Base-by-base conservation (phyloP, 2,329 filamentous ascomycete genomes). In the Trichoderma sp. region DNA sequence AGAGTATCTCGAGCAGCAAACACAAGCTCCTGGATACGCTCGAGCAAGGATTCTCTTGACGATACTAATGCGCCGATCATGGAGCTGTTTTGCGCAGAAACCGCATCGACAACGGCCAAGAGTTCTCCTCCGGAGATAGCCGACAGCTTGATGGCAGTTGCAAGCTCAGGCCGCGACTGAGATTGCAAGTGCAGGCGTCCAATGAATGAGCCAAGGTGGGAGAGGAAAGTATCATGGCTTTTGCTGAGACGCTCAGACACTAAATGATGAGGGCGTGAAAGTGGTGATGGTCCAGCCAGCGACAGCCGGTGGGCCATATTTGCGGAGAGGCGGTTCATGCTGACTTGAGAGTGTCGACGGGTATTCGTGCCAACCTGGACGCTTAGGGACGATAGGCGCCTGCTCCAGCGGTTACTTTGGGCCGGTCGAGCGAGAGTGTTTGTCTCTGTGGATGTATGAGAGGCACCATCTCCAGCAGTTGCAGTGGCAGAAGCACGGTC, bases 151-250 rank as follows among this genome's bases (percentile, higher is more conserved):
- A 96, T 94, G 17, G 92, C 93, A 12, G 89, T 81, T 35, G 93
- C 88, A 58, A 98, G 84, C 76, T 97, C 93, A 1, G 91, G 88
- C 9, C 93, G 90, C 8, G 93, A 95, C 70, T 95, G 90, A n/a
- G 94, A 95, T 77, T 97, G 93, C 69, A 97, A 84, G 78, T 97
- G 93, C 67, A 97, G 85, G 42, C 88, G 85, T 17, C 95, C 95
- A 76, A 98, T 94, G 77, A 98, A 97, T 5, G 93, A 96, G 60
- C 92, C 94, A 61, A 99, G 87, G 75, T 94, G 91, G 7, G 94
- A 95, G 64, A 99, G 82, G 75, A 98, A 97, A 8, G 87, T 88
- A 80, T 98, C 94, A 80, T 97, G 93, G 60, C 89, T 91, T 59
- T 86, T 84, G 74, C 89, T 91, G 58, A 98, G 86, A 72, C 90